Evolutionary conservation across 345 rosid genomes (phyloP), one percentile per base, ranked within the genome.

Genomic region (Theobroma cacao): DNA sequence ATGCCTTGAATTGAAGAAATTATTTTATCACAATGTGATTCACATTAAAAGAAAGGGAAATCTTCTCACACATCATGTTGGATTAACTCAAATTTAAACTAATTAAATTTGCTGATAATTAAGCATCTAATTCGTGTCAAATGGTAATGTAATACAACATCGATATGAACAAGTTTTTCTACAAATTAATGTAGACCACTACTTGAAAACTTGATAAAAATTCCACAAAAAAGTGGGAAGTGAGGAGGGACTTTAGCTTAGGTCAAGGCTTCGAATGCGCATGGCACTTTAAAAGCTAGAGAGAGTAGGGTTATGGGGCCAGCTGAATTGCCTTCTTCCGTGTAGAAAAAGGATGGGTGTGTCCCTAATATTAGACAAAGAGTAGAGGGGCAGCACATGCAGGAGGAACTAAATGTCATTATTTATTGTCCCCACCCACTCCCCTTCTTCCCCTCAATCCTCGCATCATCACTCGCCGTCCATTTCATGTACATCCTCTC

Each of bases 391-490:
- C 18, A 15, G 53, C 74, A 77, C 79, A 77, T 77, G 79, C 74
- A 48, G 62, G 30, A 7, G 63, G 11, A 53, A 31, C 40, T 38
- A 36, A 66, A 66, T 28, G 79, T 28, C 40, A 67, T 64, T 26
- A 67, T 26, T 55, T 65, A 17, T 40, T 18, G 72, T 43, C 63
- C 73, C 80, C 79, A 67, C 80, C 41, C 62, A 8, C 52, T 38
- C 40, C 13, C 22, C n/a, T n/a, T n/a, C n/a, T n/a, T n/a, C n/a
- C 63, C 79, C 79, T 77, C 72, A 77, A 66, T 77, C 53, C 63
- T 67, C 65, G 64, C 79, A 77, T 10, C 20, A 77, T 55, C 62
- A 36, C 6, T 26, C 43, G 70, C 72, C 50, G 17, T 3, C 15
- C 14, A 12, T 60, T 56, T 22, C 52, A 7, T 14, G 17, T 15